Base-by-base conservation (phyloP, 179 eudicot genomes). In the Beta macrorhiza region DNA sequence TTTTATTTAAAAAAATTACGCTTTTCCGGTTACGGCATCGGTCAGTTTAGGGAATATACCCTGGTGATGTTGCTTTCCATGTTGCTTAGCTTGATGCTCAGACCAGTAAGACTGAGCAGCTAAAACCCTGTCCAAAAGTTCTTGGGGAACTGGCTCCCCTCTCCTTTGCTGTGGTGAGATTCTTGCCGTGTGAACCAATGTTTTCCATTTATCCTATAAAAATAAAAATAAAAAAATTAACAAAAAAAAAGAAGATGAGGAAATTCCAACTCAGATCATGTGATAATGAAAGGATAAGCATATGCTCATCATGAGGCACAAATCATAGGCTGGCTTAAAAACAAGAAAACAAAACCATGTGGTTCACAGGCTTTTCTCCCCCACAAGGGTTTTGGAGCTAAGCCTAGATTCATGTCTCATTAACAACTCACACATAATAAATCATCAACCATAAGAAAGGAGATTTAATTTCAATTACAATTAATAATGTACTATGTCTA, bases 121-220 rank as follows among this genome's bases (percentile, higher is more conserved):
- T 79, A 93, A 83, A 68, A 93, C 98, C 64, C 98, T 85, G 89
- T 95, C 98, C 62, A 95, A 79, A 58, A 95, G 94, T 81, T 89
- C 92, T 80, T 95, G 99, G 0, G 99, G 98, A 69, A 95, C 99
- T 2, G 97, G 97, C 93, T 93, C 95, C 5, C 99, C 99, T 81
- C 99, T 82, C 74, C 99, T 90, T 85, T 95, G 99, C 82, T 93
- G 98, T 5, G 99, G 98, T 55, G 99, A 80, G 73, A 95, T 95
- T 84, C 97, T 89, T 52, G 98, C 98, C 42, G 98, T 95, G 89
- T 95, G 98, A 56, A 95, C 98, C 85, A 95, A 82, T 70, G 99
- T 95, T 84, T 95, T 95, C 99, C 99, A 95, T 86, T 95, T 95
- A 90, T 95, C 99, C 99, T 95, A 65, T 17, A 70, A 86, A n/a